Percentiles rank a stretch among this genome's conserved stretches.
phyloP scores from a whole-genome alignment of 192 early-diverging fungal genomes.

The Rhizophlyctis rosea region DNA sequence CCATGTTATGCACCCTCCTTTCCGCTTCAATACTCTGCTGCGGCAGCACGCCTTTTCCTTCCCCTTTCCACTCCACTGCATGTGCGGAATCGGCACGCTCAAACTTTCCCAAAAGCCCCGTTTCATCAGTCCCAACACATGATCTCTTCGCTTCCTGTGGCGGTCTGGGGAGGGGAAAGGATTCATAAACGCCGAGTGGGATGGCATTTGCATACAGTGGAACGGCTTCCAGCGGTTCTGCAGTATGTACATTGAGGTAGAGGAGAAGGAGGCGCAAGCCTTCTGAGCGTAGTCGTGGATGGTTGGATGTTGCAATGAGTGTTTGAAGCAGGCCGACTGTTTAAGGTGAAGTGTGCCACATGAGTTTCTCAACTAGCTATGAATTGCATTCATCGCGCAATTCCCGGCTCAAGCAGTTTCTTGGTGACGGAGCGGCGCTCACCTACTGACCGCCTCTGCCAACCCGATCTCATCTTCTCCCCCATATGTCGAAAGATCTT shows the following conservation, averaged over 20 bases:
- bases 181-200: conserved; percentile 37
- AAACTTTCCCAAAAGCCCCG: conserved; percentile 1
- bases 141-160: conserved; percentile 24
- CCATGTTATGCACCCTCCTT: conserved; percentile 12
- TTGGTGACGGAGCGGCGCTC: no score
- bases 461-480: conserved; percentile 69
- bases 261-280: conserved; percentile 71
- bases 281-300: conserved; percentile 63
- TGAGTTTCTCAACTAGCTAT: no score
- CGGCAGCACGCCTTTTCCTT: conserved; percentile 24
- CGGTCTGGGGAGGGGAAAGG: conserved; percentile 27
- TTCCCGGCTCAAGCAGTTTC: no score
- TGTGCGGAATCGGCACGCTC: neutral
- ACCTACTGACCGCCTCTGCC: conserved; percentile 65
- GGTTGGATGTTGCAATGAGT: conserved; percentile 65
- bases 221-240: conserved; percentile 56
- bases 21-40: conserved; percentile 29
- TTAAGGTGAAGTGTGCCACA: neutral
- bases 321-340: conserved; percentile 62
- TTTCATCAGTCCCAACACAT: conserved; percentile 17
- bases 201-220: conserved; percentile 66
- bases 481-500: conserved; percentile 67
- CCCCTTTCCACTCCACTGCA: conserved; percentile 12
- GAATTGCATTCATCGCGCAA: neutral
- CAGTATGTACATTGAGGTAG: conserved; percentile 68